Base-by-base conservation (phyloP, 768 basidiomycete species). In the Daedaleopsis sinensis region DNA sequence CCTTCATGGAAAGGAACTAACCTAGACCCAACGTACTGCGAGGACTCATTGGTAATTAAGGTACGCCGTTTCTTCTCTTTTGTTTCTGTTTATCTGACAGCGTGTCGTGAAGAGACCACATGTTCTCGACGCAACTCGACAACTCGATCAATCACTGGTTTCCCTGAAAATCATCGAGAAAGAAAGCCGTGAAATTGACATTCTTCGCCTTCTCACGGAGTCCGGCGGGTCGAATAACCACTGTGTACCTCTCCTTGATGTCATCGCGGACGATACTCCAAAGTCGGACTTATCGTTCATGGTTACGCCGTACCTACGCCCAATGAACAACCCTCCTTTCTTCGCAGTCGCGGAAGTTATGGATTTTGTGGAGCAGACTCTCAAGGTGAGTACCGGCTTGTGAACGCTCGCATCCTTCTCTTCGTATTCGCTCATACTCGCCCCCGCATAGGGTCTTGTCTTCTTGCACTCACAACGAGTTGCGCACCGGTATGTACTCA, bases 281-380 rank as follows among this genome's bases (percentile, higher is more conserved):
- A 55, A 66, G 13, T 21, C 42, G 8, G 27, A 27, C 5, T 46
- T 16, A 10, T 44, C 42, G 0, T 57, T 67, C 16, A 58, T 73
- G 50, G 65, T 15, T 66, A n/a, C n/a, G n/a, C n/a, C n/a, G n/a
- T n/a, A n/a, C n/a, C n/a, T n/a, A n/a, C n/a, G n/a, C n/a, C n/a
- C 63, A 1, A 68, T 64, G 50, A 60, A 74, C 50, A 50, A 71
- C 23, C 74, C 74, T 0, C 57, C 49, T 4, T 68, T 74, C 23
- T 47, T 39, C 9, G 65, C 61, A 1, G 47, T 70, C 7, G 70
- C 69, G 11, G 69, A 70, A 32, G 61, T 61, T 5, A 19, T 68
- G 1, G 55, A 62, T 1, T 66, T 68, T 36, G 46, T 65, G 5
- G 7, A n/a, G 7, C 69, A 70, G 24, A 59, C 59, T 16, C 24